Conservation (phyloP, 2,329 filamentous ascomycete species). For the Pseudohalonectria lignicola region DNA sequence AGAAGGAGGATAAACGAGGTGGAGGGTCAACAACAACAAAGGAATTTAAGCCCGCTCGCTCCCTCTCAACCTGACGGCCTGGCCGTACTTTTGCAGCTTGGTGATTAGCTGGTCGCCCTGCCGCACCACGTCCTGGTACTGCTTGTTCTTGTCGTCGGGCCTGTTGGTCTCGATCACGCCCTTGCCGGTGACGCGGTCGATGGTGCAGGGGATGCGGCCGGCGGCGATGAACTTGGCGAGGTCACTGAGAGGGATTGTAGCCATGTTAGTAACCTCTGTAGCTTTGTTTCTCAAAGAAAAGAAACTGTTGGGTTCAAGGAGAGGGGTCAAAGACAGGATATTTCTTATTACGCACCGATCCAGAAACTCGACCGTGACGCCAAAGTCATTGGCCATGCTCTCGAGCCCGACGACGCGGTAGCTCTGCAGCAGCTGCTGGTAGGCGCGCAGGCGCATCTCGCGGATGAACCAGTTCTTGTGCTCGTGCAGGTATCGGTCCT, state of each 20-base stretch:
- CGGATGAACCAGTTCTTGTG: constrained; percentile 96
- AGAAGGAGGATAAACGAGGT: too few species aligned
- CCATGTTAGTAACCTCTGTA: not conserved
- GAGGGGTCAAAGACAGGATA: constrained; percentile 22
- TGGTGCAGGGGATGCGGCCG: constrained; percentile 89
- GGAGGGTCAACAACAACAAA: too few species aligned
- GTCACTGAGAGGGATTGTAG: constrained; percentile 44
- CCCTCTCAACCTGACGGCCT: constrained; percentile 85
- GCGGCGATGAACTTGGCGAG: constrained; percentile 94
- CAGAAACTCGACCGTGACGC: constrained; percentile 90
- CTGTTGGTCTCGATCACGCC: constrained; percentile 97
- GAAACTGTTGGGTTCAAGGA: too few species aligned
- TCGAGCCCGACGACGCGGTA: constrained; percentile 94
- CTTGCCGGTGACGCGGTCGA: constrained; percentile 91
- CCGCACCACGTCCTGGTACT: constrained; percentile 96
- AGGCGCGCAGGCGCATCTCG: constrained; percentile 93
- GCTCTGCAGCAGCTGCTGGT: constrained; percentile 93
- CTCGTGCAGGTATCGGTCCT: constrained; percentile 91
- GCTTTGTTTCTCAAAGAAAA: not conserved
- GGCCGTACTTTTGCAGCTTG: constrained; percentile 98
- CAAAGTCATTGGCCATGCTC: constrained; percentile 96
- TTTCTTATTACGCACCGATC: too few species aligned
- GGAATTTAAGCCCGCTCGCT: constrained; percentile 76
- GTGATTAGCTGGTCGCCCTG: constrained; percentile 97
- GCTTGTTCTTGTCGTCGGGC: constrained; percentile 98